Conservation (phyloP, 2,329 filamentous ascomycete species). For the Aspergillus tanneri region DNA sequence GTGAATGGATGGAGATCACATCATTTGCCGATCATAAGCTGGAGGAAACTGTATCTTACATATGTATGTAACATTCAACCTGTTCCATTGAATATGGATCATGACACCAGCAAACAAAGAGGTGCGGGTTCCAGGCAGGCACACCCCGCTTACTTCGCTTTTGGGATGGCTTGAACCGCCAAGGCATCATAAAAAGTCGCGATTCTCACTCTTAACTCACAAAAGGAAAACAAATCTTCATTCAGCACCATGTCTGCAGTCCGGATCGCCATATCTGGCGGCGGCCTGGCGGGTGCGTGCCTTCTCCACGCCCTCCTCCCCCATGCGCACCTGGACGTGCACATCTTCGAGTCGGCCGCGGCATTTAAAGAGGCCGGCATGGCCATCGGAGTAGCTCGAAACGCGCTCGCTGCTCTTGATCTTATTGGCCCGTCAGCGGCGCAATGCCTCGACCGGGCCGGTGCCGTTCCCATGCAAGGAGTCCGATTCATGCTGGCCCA, state of each 20-base stretch:
- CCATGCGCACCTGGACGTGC: neutral
- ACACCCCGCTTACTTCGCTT: too few species aligned
- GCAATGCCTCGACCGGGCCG: slow-evolving; percentile 1
- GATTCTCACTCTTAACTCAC: too few species aligned
- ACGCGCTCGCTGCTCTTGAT: slow-evolving; percentile 3
- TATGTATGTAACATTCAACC: neutral
- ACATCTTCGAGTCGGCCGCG: slow-evolving; percentile 1
- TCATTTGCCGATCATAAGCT: neutral
- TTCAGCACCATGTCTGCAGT: neutral
- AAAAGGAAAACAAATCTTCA: too few species aligned
- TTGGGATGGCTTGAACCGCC: too few species aligned
- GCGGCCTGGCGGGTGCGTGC: slow-evolving; percentile 4
- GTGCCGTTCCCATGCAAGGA: neutral
- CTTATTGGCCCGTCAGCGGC: neutral
- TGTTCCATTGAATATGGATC: too few species aligned
- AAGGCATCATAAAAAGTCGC: too few species aligned
- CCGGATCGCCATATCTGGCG: slow-evolving; percentile 9
- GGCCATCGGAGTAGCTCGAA: slow-evolving; percentile 2
- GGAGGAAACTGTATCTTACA: neutral
- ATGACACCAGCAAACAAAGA: too few species aligned
- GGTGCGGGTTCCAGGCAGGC: too few species aligned
- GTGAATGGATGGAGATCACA: neutral
- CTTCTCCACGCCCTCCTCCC: slow-evolving; percentile 1
- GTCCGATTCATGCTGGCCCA: neutral
- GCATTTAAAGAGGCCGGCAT: slow-evolving; percentile 4